Evolutionary conservation across 371 early-diverging fungal species (phyloP).

Genomic region (Mortierella sp.): DNA sequence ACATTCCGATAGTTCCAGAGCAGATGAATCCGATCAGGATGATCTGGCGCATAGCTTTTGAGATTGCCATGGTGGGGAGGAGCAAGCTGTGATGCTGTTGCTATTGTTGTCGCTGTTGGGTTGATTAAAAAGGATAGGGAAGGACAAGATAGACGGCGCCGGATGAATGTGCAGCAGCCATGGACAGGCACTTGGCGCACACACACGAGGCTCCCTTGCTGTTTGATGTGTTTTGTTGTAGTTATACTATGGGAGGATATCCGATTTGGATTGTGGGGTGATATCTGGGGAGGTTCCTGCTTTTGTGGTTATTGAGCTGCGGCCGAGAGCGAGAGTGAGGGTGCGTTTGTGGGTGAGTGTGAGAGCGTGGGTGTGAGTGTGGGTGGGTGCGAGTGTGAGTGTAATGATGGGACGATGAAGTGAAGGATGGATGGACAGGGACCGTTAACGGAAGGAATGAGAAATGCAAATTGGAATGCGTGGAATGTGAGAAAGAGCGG

Average conservation of each 20-base stretch:
- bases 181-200: conserved; percentile 6
- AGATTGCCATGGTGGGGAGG: conserved; percentile 23
- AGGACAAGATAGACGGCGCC: not conserved
- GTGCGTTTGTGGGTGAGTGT: conserved; percentile 1
- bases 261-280: not conserved
- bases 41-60: conserved; percentile 56
- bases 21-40: conserved; percentile 54
- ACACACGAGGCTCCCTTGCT: not conserved
- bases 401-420: not conserved
- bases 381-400: not conserved
- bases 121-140: not conserved
- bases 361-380: not conserved
- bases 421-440: not conserved
- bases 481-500: too few species aligned
- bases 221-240: not conserved
- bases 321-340: not conserved
- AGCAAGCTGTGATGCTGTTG: not conserved
- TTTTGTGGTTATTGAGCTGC: not conserved
- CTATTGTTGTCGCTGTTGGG: not conserved
- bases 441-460: too few species aligned
- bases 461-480: too few species aligned
- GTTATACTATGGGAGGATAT: not conserved
- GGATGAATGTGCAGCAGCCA: conserved; percentile 10
- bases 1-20: conserved; percentile 58
- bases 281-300: too few species aligned